A percentile compares a stretch with the other conserved stretches of the same genome.
phyloP scores from a whole-genome alignment of 371 early-diverging fungal genomes.

The Mucor plumbeus region DNA sequence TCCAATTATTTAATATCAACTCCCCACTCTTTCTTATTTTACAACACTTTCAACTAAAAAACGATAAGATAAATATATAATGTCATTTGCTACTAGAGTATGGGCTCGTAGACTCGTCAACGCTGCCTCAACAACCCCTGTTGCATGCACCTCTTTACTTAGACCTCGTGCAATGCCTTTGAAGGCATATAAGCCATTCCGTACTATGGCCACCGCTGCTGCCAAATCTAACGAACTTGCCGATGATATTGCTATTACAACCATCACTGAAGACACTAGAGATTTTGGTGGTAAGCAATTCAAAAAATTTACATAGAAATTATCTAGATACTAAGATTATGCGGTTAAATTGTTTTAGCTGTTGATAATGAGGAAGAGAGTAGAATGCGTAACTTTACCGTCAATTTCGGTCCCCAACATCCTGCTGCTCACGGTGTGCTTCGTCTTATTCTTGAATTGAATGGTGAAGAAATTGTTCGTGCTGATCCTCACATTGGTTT shows the following conservation, averaged over 20 bases:
- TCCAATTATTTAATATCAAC: constrained; percentile 9
- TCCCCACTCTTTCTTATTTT: constrained; percentile 19
- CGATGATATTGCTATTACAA: constrained; percentile 39
- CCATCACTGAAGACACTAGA: constrained; percentile 45
- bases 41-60: constrained; percentile 11
- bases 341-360: constrained; percentile 24
- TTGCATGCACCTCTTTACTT: constrained; percentile 29
- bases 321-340: not conserved
- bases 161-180: constrained; percentile 26
- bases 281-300: constrained; percentile 46
- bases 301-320: not conserved
- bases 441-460: constrained; percentile 93
- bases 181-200: constrained; percentile 36
- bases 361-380: constrained; percentile 60
- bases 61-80: constrained; percentile 15
- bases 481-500: constrained; percentile 98
- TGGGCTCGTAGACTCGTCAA: constrained; percentile 51
- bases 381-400: constrained; percentile 78
- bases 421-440: constrained; percentile 99
- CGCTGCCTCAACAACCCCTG: constrained; percentile 33
- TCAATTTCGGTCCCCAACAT: constrained; percentile 99
- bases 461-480: constrained; percentile 91
- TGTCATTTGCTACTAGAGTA: constrained; percentile 56
- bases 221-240: constrained; percentile 21
- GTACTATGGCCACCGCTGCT: constrained; percentile 48